Evolutionary conservation across 495 filamentous ascomycete genomes (phyloP).

Genomic region (Massariosphaeria phaeospora): DNA sequence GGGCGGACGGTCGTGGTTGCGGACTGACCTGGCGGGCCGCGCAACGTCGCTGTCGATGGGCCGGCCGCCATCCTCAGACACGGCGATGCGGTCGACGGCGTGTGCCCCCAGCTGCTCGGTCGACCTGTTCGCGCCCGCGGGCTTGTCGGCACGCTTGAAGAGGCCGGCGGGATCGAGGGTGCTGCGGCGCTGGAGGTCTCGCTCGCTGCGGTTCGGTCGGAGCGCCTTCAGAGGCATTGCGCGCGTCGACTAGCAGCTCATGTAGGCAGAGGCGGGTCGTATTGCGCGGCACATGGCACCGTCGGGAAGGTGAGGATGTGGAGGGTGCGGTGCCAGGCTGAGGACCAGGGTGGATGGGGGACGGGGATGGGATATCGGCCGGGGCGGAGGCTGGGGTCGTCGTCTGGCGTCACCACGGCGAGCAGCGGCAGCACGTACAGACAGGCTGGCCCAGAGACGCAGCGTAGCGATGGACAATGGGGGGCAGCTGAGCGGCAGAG

Average conservation of each 20-base stretch:
- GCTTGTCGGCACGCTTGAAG: slow-evolving; percentile 30
- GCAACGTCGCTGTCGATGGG: slow-evolving; percentile 23
- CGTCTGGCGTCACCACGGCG: no score
- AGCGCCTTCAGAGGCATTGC: slow-evolving; percentile 42
- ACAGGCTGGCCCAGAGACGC: no score
- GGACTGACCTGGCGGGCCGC: slow-evolving; percentile 13
- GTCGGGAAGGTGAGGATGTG: slow-evolving; percentile 3
- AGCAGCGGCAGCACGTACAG: no score
- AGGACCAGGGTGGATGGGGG: not conserved
- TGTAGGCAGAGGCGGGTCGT: slow-evolving; percentile 26
- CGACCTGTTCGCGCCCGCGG: slow-evolving; percentile 27
- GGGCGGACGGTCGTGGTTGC: slow-evolving; percentile 18
- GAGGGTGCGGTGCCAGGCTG: slow-evolving; percentile 19
- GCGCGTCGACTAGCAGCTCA: slow-evolving; percentile 26
- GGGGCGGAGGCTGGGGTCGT: slow-evolving; percentile 7
- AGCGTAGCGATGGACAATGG: no score
- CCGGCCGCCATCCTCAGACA: slow-evolving; percentile 31
- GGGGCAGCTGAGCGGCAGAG: not conserved
- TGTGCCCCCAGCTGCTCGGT: slow-evolving; percentile 19
- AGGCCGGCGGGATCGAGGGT: slow-evolving; percentile 37
- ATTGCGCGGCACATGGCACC: slow-evolving; percentile 33
- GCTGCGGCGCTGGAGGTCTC: slow-evolving; percentile 40
- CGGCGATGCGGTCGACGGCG: slow-evolving; percentile 15
- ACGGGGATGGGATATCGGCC: not conserved
- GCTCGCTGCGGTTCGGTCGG: slow-evolving; percentile 37